These are phyloP conservation scores for Colletotrichum ledebouriae DNA, from an alignment of 2,329 filamentous ascomycete species.

Conservation along the genomic window DNA sequence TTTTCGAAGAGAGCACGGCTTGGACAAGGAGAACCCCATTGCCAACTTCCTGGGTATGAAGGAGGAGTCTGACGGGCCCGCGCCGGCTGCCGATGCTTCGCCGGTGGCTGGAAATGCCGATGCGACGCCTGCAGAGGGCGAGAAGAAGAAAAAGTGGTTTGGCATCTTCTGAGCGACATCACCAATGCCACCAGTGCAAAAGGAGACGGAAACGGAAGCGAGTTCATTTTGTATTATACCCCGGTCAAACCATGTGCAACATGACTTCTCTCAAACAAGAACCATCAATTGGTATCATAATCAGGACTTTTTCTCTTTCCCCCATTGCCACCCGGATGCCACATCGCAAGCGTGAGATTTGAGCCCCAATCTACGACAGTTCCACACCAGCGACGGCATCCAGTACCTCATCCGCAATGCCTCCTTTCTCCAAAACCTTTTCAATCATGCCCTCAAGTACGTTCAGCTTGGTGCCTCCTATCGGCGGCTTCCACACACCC, in stretches of 20 bases:
- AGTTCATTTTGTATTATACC: slow-evolving; percentile 37
- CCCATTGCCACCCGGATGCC: slow-evolving; percentile 11
- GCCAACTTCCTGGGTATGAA: slow-evolving; percentile 57
- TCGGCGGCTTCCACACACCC: slow-evolving; percentile 87
- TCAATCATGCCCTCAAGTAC: slow-evolving; percentile 82
- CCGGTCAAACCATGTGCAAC: slow-evolving; percentile 39
- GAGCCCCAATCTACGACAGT: slow-evolving; percentile 60
- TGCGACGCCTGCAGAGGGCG: slow-evolving; percentile 39
- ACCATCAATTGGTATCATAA: slow-evolving; percentile 31
- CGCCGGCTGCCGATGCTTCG: slow-evolving; percentile 48
- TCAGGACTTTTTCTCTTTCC: slow-evolving; percentile 33
- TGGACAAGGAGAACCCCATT: slow-evolving; percentile 74
- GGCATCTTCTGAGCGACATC: slow-evolving; percentile 76
- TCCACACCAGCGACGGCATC: slow-evolving; percentile 84
- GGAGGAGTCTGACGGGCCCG: slow-evolving; percentile 52
- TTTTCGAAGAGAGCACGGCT: slow-evolving; percentile 87
- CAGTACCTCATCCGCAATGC: slow-evolving; percentile 88
- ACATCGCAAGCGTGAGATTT: slow-evolving; percentile 18
- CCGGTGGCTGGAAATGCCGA: slow-evolving; percentile 27
- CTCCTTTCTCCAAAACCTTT: slow-evolving; percentile 80
- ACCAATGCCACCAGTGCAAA: neutral
- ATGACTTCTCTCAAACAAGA: slow-evolving; percentile 24
- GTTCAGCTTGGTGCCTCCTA: slow-evolving; percentile 84
- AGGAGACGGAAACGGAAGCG: neutral
- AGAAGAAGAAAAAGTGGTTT: slow-evolving; percentile 79